phyloP scores from a whole-genome alignment of 768 basidiomycete genomes.

The Phallus indusiatus region DNA sequence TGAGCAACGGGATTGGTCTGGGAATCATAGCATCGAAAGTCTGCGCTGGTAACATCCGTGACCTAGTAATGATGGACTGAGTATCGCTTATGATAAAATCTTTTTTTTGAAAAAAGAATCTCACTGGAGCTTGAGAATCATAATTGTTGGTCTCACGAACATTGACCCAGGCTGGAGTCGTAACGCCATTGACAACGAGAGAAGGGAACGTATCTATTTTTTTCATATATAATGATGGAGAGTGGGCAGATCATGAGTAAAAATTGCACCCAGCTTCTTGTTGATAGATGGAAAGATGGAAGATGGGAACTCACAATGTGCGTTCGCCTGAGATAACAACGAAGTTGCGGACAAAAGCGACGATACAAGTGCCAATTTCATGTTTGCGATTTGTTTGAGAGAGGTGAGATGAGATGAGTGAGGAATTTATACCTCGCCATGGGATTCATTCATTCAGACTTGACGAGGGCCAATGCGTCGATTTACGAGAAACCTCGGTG shows the following conservation, averaged over 20 bases:
- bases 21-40: slow-evolving; percentile 40
- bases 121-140: slow-evolving; percentile 29
- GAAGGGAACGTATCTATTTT: slow-evolving; percentile 35
- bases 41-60: slow-evolving; percentile 36
- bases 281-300: not conserved
- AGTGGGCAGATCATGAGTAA: not conserved
- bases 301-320: not conserved
- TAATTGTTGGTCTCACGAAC: slow-evolving; percentile 40
- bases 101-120: too few species aligned
- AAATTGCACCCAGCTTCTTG: not conserved
- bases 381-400: not conserved
- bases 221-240: not conserved
- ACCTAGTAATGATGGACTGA: slow-evolving; percentile 21
- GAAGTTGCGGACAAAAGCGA: not conserved
- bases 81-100: too few species aligned
- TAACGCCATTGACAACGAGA: slow-evolving; percentile 30
- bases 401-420: not conserved
- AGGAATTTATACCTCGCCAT: not conserved
- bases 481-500: not conserved
- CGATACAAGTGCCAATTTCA: not conserved
- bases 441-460: not conserved
- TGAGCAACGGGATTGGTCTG: slow-evolving; percentile 29
- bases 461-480: not conserved
- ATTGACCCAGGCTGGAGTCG: slow-evolving; percentile 31
- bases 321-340: not conserved